These are phyloP conservation scores for Parasarocladium wereldwijsianum DNA, from an alignment of 2,329 filamentous ascomycete genomes.

Conservation along the genomic window DNA sequence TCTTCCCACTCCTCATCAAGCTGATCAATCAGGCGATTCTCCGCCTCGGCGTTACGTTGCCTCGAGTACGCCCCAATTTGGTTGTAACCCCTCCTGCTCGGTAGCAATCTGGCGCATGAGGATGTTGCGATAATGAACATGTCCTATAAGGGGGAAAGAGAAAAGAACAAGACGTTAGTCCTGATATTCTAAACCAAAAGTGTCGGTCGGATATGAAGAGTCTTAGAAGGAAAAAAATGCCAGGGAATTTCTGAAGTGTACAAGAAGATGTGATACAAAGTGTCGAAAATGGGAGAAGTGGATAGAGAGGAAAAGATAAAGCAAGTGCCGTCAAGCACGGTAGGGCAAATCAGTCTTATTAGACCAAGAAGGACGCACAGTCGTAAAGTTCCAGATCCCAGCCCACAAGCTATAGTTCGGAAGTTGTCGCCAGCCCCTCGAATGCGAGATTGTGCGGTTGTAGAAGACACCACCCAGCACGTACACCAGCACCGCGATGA, in stretches of 20 bases:
- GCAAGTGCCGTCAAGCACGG: slow-evolving; percentile 7
- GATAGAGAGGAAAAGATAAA: neutral
- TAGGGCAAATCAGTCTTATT: slow-evolving; percentile 17
- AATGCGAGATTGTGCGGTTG: slow-evolving; percentile 86
- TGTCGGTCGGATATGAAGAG: no score
- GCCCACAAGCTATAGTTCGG: slow-evolving; percentile 93
- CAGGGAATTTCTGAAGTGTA: neutral
- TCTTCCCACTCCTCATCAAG: slow-evolving; percentile 97
- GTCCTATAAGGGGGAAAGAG: slow-evolving; percentile 30
- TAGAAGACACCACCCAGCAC: slow-evolving; percentile 88
- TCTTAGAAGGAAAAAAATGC: neutral
- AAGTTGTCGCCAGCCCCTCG: slow-evolving; percentile 86
- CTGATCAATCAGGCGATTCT: slow-evolving; percentile 90
- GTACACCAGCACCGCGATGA: slow-evolving; percentile 70
- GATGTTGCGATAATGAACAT: slow-evolving; percentile 54
- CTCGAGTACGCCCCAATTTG: slow-evolving; percentile 40
- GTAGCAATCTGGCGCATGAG: slow-evolving; percentile 53
- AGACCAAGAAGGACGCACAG: slow-evolving; percentile 30
- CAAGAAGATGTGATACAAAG: neutral
- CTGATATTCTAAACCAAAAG: slow-evolving; percentile 1
- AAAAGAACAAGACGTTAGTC: slow-evolving; percentile 13
- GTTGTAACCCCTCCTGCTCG: slow-evolving; percentile 51
- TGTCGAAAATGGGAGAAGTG: neutral
- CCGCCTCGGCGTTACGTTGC: slow-evolving; percentile 52
- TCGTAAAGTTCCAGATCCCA: slow-evolving; percentile 70